phyloP scores from a whole-genome alignment of 1,139 yeast species.

The Kurtzmaniella quercitrusa region DNA sequence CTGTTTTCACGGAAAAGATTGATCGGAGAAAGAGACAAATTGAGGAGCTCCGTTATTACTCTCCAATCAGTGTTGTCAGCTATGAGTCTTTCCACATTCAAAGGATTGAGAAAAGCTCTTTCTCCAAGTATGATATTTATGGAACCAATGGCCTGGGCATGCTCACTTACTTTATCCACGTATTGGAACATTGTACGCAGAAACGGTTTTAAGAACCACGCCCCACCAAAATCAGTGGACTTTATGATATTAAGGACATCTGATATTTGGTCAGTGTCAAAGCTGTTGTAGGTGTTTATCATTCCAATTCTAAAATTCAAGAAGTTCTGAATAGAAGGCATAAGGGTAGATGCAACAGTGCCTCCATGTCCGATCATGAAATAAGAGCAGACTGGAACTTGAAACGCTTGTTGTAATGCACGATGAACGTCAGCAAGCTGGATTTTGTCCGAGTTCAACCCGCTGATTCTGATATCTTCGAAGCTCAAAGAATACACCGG shows the following conservation, averaged over 20 bases:
- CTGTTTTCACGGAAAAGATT: conserved; percentile 11
- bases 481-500: conserved; percentile 7
- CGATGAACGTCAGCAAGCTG: conserved; percentile 8
- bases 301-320: conserved; percentile 9
- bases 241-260: conserved; percentile 8
- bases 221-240: conserved; percentile 14
- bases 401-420: conserved; percentile 9
- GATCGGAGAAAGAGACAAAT: conserved; percentile 12
- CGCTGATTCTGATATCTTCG: neutral
- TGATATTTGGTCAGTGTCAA: conserved; percentile 7
- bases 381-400: conserved; percentile 8
- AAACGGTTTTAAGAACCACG: conserved; percentile 12
- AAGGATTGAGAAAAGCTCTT: conserved; percentile 10
- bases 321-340: conserved; percentile 9
- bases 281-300: conserved; percentile 8
- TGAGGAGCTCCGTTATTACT: conserved; percentile 9
- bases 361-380: conserved; percentile 9
- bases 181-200: conserved; percentile 8
- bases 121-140: conserved; percentile 11
- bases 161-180: conserved; percentile 11
- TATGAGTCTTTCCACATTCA: conserved; percentile 7
- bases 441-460: conserved; percentile 2
- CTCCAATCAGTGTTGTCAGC: conserved; percentile 16
- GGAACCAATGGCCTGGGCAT: conserved; percentile 12
- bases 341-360: conserved; percentile 5